These are phyloP conservation scores for Dactylellina cionopaga DNA, from an alignment of 2,329 filamentous ascomycete genomes.

Conservation along the genomic window DNA sequence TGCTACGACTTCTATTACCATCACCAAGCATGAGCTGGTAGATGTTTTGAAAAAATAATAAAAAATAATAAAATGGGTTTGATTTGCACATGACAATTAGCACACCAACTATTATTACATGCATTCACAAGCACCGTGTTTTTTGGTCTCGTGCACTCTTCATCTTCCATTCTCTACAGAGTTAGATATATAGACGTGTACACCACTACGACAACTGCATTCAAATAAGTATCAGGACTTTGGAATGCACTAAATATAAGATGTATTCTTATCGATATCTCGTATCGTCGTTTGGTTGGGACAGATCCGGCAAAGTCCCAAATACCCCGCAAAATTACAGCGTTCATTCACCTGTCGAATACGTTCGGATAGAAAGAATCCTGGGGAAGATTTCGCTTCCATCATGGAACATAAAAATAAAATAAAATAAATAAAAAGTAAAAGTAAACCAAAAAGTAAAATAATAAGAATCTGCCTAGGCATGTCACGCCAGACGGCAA, in stretches of 20 bases:
- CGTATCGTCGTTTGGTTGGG: constrained; percentile 45
- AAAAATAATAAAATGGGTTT: no score
- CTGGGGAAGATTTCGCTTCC: no score
- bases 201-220: neutral
- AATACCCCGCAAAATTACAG: constrained; percentile 31
- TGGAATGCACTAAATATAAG: neutral
- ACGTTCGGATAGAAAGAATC: neutral
- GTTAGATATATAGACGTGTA: neutral
- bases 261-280: constrained; percentile 13
- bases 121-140: no score
- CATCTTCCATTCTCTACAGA: neutral
- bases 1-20: no score
- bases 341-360: neutral
- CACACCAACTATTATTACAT: no score
- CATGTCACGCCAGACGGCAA: constrained; percentile 10
- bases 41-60: no score
- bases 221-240: neutral
- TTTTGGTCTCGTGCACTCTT: no score
- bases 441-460: no score
- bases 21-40: neutral
- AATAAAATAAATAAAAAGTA: no score
- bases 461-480: no score
- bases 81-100: no score
- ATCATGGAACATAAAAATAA: no score
- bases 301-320: constrained; percentile 28